These are phyloP conservation scores for Monascus purpureus DNA, from an alignment of 495 filamentous ascomycete genomes.

Conservation along the genomic window DNA sequence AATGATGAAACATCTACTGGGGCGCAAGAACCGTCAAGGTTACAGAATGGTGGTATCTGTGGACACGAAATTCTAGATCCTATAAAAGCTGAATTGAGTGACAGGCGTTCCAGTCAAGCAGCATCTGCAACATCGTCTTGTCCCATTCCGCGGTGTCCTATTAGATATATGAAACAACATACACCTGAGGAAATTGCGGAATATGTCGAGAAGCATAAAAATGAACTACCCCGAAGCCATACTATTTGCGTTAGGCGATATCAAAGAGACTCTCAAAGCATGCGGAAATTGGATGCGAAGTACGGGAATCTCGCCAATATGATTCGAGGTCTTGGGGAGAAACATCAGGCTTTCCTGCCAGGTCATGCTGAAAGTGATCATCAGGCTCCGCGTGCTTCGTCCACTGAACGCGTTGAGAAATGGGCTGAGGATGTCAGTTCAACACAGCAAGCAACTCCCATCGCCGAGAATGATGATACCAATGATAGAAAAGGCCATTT, in stretches of 20 bases:
- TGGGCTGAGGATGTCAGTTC: slow-evolving; percentile 63
- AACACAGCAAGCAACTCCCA: slow-evolving; percentile 10
- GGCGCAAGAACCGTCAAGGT: slow-evolving; percentile 13
- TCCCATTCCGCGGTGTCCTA: slow-evolving; percentile 76
- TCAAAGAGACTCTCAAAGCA: slow-evolving; percentile 67
- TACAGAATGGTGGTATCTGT: slow-evolving; percentile 17
- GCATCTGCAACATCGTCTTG: slow-evolving; percentile 47
- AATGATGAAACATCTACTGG: slow-evolving; percentile 15
- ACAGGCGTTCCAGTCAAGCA: slow-evolving; percentile 26
- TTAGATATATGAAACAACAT: slow-evolving; percentile 77
- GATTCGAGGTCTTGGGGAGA: slow-evolving; percentile 71
- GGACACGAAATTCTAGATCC: slow-evolving; percentile 28
- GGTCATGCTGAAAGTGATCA: slow-evolving; percentile 35
- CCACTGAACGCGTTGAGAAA: slow-evolving; percentile 53
- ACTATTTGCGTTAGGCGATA: slow-evolving; percentile 80
- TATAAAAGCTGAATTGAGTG: slow-evolving; percentile 29
- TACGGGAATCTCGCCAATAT: slow-evolving; percentile 81
- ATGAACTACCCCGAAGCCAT: slow-evolving; percentile 80
- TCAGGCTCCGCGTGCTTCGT: slow-evolving; percentile 14
- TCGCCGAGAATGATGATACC: slow-evolving; percentile 18
- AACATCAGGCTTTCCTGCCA: slow-evolving; percentile 71
- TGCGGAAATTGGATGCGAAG: slow-evolving; percentile 76
- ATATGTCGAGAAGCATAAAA: slow-evolving; percentile 85
- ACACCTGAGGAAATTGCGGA: slow-evolving; percentile 80
- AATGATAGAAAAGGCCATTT: slow-evolving; percentile 44